A percentile compares a stretch with the other conserved stretches of the same genome.
Evolutionary conservation across 768 basidiomycete genomes (phyloP).

Genomic region (Suillus luteus): DNA sequence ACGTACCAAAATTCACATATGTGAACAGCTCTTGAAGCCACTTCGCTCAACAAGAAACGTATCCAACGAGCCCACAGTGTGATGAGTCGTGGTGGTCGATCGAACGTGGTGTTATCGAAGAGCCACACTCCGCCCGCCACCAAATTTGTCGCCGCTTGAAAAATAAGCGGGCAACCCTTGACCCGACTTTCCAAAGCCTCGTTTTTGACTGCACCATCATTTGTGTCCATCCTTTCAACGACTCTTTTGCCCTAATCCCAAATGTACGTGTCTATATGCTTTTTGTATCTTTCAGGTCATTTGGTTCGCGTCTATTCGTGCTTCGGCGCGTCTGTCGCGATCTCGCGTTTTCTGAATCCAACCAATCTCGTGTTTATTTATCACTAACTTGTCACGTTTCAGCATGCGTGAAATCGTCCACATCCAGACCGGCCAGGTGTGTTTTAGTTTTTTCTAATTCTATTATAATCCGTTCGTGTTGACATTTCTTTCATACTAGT

Average conservation of each 20-base stretch:
- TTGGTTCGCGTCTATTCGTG: conserved; percentile 19
- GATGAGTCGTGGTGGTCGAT: neutral
- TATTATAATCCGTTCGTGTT: conserved; percentile 26
- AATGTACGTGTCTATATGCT: conserved; percentile 35
- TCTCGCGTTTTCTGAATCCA: conserved; percentile 20
- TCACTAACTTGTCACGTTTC: conserved; percentile 30
- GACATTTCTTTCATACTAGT: conserved; percentile 49
- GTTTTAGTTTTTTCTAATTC: conserved; percentile 21
- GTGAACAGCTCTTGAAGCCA: too few species aligned
- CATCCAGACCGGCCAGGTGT: conserved; percentile 97
- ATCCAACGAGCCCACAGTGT: neutral
- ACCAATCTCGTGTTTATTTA: conserved; percentile 21
- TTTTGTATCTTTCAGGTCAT: conserved; percentile 3
- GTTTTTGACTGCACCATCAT: conserved; percentile 38
- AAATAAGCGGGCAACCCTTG: conserved; percentile 40
- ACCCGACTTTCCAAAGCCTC: conserved; percentile 33
- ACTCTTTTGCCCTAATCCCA: conserved; percentile 23
- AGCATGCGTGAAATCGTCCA: conserved; percentile 99
- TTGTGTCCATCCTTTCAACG: conserved; percentile 36
- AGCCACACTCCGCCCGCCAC: conserved; percentile 25
- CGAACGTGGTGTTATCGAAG: conserved; percentile 8
- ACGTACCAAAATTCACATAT: neutral
- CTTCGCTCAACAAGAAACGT: neutral
- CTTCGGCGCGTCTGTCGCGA: conserved; percentile 31
- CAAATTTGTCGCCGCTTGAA: conserved; percentile 35